Percentiles rank a stretch among this genome's conserved stretches.
Evolutionary conservation across 176 grass and related monocot genomes (phyloP).

Genomic region (Phragmites australis): DNA sequence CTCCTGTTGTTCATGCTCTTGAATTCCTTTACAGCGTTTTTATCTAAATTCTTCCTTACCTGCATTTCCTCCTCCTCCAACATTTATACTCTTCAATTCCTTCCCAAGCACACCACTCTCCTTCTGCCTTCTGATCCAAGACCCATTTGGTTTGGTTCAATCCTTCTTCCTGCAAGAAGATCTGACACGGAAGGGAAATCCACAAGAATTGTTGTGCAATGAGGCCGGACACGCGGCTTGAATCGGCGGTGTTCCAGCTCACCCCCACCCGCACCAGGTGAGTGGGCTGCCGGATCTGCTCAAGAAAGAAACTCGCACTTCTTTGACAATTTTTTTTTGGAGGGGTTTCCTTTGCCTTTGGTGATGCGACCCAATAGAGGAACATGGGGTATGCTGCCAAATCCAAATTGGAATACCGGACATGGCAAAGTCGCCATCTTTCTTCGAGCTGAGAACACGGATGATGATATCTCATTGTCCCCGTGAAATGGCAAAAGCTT

Average conservation of each 20-base stretch:
- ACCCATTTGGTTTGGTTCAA: neutral
- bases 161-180: constrained; percentile 40
- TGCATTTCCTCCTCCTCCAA: constrained; percentile 35
- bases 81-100: neutral
- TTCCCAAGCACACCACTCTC: neutral
- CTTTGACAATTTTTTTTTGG: neutral
- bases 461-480: neutral
- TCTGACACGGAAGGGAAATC: constrained; percentile 30
- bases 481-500: neutral
- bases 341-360: too few species aligned
- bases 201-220: constrained; percentile 36
- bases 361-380: too few species aligned
- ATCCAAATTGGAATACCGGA: neutral
- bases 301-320: constrained; percentile 1
- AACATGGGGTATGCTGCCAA: too few species aligned
- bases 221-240: constrained; percentile 79
- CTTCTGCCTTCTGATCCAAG: constrained; percentile 5
- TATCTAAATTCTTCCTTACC: neutral
- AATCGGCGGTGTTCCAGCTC: constrained; percentile 94
- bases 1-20: neutral
- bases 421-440: neutral
- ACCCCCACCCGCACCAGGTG: constrained; percentile 96
- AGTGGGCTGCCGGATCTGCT: constrained; percentile 51
- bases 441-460: neutral
- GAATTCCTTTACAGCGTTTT: neutral